phyloP scores from a whole-genome alignment of 352 stramenopile species.

The Pythium aphanidermatum region DNA sequence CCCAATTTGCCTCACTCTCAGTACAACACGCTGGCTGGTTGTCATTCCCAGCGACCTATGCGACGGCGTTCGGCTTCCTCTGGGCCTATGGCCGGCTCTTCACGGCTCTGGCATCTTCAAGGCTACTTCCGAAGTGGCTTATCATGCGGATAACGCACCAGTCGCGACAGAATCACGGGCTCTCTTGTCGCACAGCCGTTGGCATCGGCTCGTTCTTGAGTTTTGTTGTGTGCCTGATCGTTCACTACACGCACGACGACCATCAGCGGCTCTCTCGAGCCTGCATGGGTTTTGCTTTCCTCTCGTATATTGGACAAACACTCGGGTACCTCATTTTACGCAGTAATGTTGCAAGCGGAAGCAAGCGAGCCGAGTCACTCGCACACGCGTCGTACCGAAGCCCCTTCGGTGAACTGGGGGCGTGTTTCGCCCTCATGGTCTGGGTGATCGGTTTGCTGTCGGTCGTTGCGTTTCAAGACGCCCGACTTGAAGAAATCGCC shows the following conservation, averaged over 20 bases:
- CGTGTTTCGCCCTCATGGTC: slow-evolving; percentile 8
- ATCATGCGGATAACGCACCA: not conserved
- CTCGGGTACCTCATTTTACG: slow-evolving; percentile 8
- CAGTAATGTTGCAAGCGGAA: not conserved
- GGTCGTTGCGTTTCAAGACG: slow-evolving; percentile 5
- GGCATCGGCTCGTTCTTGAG: not conserved
- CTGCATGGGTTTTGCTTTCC: slow-evolving; percentile 9
- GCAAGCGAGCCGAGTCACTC: not conserved
- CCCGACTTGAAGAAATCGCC: not conserved
- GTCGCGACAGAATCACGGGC: not conserved
- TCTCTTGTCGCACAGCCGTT: slow-evolving; percentile 6
- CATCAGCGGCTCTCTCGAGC: not conserved
- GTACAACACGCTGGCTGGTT: slow-evolving; percentile 6
- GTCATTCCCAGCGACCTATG: slow-evolving; percentile 17
- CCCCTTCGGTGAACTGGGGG: slow-evolving; percentile 14
- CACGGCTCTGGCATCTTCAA: slow-evolving; percentile 7
- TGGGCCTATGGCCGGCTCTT: slow-evolving; percentile 17
- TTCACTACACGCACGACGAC: not conserved
- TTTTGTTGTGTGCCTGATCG: slow-evolving; percentile 12
- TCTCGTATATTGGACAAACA: slow-evolving; percentile 14
- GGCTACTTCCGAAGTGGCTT: slow-evolving; percentile 13
- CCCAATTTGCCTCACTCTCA: slow-evolving; percentile 2
- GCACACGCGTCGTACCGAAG: not conserved
- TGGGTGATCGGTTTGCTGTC: slow-evolving; percentile 10
- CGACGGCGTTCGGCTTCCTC: slow-evolving; percentile 16